Base-by-base conservation (phyloP, 2,329 filamentous ascomycete species). In the Colletotrichum orbiculare region DNA sequence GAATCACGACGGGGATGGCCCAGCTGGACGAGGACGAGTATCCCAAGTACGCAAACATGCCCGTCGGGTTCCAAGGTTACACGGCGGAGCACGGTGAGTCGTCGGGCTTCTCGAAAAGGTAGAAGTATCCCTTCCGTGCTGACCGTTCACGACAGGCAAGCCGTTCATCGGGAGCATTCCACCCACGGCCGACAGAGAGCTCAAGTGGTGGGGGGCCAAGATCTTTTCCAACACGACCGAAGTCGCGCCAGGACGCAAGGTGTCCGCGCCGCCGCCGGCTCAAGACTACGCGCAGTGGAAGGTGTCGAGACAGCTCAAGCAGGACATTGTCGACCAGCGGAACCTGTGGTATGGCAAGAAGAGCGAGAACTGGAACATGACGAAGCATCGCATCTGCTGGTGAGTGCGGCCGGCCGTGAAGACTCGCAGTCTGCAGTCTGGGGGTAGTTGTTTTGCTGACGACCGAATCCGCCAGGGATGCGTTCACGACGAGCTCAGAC, bases 311-410 rank as follows among this genome's bases (percentile, higher is more conserved):
- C 75, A 76, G 17, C 78, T 90, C 9, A 86, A 87, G 72, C 77
- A 85, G 46, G 88, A 90, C 65, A 86, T 90, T 43, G 73, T 80
- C n/a, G 77, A 85, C 48, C 83, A 86, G 2, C 85, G 84, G 60
- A 76, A 83, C 49, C 79, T 85, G 1, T 89, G 88, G 68, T 90
- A 89, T 68, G 88, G 87, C 8, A 80, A 82, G 53, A 83, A 83
- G 17, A 83, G 83, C 38, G 81, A 79, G 11, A 72, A 76, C 47
- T 89, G 85, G 87, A 82, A 85, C 67, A 83, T 88, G 74, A 83
- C 84, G 60, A 86, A 89, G 71, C 84, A 89, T 71, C 82, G 89
- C 6, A 86, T 91, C 64, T 91, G 88, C 82, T 91, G 89, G 88
- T 90, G 74, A 74, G 84, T 77, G 6, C 2, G 25, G 25, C 25